A percentile compares a stretch with the other conserved stretches of the same genome.
These are phyloP conservation scores for Fonsecaea multimorphosa DNA, from an alignment of 2,329 filamentous ascomycete genomes.

Conservation along the genomic window DNA sequence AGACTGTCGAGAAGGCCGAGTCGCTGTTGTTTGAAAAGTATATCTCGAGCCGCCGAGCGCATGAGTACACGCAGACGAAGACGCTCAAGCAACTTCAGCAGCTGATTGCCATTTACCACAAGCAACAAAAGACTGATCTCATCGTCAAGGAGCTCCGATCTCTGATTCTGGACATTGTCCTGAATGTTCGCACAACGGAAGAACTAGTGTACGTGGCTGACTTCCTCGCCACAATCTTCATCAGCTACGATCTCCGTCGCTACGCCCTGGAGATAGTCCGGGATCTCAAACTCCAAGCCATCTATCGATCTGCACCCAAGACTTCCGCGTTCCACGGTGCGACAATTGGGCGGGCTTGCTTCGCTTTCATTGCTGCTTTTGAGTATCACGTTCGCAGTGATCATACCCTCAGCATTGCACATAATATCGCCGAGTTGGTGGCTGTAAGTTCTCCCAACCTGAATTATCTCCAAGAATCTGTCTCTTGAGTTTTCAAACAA, in stretches of 20 bases:
- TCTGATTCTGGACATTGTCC: slow-evolving; percentile 44
- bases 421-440: slow-evolving; percentile 53
- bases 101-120: slow-evolving; percentile 46
- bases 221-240: slow-evolving; percentile 55
- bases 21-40: slow-evolving; percentile 21
- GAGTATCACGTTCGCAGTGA: slow-evolving; percentile 51
- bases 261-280: slow-evolving; percentile 52
- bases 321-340: slow-evolving; percentile 38
- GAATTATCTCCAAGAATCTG: neutral
- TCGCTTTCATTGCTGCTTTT: slow-evolving; percentile 55
- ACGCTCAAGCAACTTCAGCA: slow-evolving; percentile 48
- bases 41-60: slow-evolving; percentile 41
- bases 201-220: slow-evolving; percentile 44
- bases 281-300: slow-evolving; percentile 58
- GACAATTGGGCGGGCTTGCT: slow-evolving; percentile 43
- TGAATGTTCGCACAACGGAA: slow-evolving; percentile 48
- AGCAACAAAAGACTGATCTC: slow-evolving; percentile 44
- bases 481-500: neutral
- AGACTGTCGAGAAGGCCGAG: slow-evolving; percentile 22
- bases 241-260: slow-evolving; percentile 50
- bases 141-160: slow-evolving; percentile 44
- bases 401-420: slow-evolving; percentile 44
- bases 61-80: slow-evolving; percentile 51
- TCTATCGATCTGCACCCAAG: slow-evolving; percentile 50
- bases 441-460: slow-evolving; percentile 29